Base-by-base conservation (phyloP, 2,329 filamentous ascomycete genomes). In the Ophiostoma fasciatum region DNA sequence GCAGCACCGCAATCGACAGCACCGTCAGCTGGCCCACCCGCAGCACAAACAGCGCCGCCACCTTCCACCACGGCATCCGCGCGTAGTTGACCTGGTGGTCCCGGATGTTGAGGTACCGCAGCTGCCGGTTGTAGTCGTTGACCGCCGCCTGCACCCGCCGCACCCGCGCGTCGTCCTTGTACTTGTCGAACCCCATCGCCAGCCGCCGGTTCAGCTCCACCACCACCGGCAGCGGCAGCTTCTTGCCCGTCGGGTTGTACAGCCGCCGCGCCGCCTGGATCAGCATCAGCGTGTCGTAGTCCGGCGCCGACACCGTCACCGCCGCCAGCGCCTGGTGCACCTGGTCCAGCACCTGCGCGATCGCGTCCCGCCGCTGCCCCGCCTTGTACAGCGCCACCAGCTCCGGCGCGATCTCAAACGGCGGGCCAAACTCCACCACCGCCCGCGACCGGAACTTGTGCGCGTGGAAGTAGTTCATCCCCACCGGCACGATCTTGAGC, bases 381-480 rank as follows among this genome's bases (percentile, higher is more conserved):
- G 69, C 74, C 56, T 78, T 80, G 60, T 94, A 96, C 57, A 84
- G 76, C 43, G 87, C 71, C 5, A 94, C 83, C 23, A 94, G 62
- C 49, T 93, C 81, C 15, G 65, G 63, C 1, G 85, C 80, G 9
- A 96, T 76, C 46, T 93, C 82, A 43, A 96, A 78, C 0, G 90
- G 85, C 19, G 74, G 78, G 8, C 90, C 90, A 49, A 96, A 98
- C 53, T 98, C 90, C 41, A 96, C 78, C 5, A 98, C 88, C 25
- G 88, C 90, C 53, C 90, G 74, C 44, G 88, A 96, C 31, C 88
- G 80, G 59, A 98, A 98, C 57, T 96, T 98, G 67, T 98, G 88
- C 0, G 88, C 82, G 58, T 96, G 88, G 61, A 98, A 98, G 59
- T 98, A 98, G 59, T 98, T 98, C 88, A 98, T 94, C 49, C 88